phyloP scores from a whole-genome alignment of 768 basidiomycete species.

The Amanita pallidorosea region DNA sequence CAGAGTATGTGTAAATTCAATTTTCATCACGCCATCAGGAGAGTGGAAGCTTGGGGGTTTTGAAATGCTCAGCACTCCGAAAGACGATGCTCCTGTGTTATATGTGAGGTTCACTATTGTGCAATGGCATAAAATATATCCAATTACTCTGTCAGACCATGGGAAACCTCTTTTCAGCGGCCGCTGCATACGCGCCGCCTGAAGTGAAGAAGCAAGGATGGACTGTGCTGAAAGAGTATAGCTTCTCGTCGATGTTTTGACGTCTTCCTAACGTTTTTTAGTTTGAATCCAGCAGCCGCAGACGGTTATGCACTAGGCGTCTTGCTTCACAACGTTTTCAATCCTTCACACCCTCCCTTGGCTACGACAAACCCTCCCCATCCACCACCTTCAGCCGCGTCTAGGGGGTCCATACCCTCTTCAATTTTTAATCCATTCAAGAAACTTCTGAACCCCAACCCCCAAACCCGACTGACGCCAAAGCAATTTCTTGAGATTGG shows the following conservation, averaged over 20 bases:
- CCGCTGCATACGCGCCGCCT: conserved; percentile 56
- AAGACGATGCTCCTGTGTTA: conserved; percentile 67
- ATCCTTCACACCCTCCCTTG: conserved; percentile 66
- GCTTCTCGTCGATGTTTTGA: not conserved
- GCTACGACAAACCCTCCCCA: conserved; percentile 62
- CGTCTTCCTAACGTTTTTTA: conserved; percentile 12
- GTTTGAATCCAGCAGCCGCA: conserved; percentile 45
- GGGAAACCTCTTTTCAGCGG: conserved; percentile 54
- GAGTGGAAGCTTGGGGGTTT: conserved; percentile 98
- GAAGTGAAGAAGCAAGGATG: conserved; percentile 88
- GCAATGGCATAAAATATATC: conserved; percentile 5
- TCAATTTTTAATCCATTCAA: conserved; percentile 75
- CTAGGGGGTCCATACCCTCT: conserved; percentile 67
- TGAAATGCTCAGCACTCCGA: conserved; percentile 77
- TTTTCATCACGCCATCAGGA: conserved; percentile 87
- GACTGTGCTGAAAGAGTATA: conserved; percentile 74
- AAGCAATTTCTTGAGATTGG: conserved; percentile 73
- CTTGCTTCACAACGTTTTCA: conserved; percentile 80
- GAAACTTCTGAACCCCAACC: conserved; percentile 82
- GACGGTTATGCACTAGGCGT: conserved; percentile 89
- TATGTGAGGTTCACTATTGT: conserved; percentile 47
- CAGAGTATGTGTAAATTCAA: conserved; percentile 57
- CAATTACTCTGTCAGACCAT: conserved; percentile 37
- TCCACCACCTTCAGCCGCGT: conserved; percentile 65
- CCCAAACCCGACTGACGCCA: conserved; percentile 65